Percentiles rank a stretch among this genome's conserved stretches.
Evolutionary conservation across 2,329 filamentous ascomycete genomes (phyloP).

Genomic region (Niveomyces coronatus): DNA sequence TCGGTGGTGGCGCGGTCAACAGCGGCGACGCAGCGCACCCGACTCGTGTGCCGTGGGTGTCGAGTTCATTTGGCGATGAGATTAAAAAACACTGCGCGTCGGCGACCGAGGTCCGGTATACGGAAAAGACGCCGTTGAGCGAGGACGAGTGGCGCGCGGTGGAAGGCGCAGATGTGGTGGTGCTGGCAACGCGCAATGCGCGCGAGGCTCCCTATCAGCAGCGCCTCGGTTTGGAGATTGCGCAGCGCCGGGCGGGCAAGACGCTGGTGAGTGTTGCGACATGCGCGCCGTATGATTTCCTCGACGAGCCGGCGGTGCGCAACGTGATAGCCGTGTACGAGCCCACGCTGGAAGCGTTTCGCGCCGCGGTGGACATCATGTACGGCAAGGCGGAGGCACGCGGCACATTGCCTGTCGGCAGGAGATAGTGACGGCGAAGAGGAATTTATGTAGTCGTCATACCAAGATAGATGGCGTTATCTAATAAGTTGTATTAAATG

Average conservation of each 20-base stretch:
- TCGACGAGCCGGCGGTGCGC: constrained; percentile 13
- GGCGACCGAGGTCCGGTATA: constrained; percentile 15
- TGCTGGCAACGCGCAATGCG: constrained; percentile 18
- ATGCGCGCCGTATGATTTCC: constrained; percentile 18
- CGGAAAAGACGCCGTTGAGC: constrained; percentile 10
- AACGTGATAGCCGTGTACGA: constrained; percentile 18
- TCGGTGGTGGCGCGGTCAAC: constrained; percentile 16
- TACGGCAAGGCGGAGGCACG: constrained; percentile 12
- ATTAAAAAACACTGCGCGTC: constrained; percentile 11
- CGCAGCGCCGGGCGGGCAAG: constrained; percentile 9
- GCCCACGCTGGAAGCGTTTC: constrained; percentile 17
- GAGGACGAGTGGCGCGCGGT: constrained; percentile 14
- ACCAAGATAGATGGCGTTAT: no score
- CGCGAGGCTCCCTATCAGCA: constrained; percentile 16
- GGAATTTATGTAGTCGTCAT: neutral
- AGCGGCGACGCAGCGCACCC: constrained; percentile 13
- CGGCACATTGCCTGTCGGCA: constrained; percentile 13
- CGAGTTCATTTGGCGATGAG: constrained; percentile 14
- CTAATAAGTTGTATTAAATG: no score
- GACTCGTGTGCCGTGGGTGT: constrained; percentile 18
- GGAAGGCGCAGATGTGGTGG: constrained; percentile 15
- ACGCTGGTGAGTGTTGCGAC: constrained; percentile 15
- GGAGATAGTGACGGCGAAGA: neutral
- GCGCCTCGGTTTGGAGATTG: constrained; percentile 14
- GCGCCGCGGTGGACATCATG: constrained; percentile 13